phyloP scores from a whole-genome alignment of 2,329 filamentous ascomycete genomes.

The Hypoxylon sp. region DNA sequence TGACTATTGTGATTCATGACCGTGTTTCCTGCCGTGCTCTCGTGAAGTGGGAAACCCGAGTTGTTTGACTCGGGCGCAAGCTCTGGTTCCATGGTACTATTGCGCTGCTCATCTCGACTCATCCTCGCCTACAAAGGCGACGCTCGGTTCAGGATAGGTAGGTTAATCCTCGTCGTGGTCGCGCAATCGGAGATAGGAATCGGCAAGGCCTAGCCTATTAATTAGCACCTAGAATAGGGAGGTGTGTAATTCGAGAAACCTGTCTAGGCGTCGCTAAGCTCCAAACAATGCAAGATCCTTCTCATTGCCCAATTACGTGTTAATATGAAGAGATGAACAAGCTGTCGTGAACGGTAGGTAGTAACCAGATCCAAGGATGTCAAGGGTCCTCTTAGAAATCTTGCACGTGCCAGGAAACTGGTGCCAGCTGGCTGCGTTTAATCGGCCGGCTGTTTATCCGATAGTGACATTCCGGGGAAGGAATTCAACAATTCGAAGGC shows the following conservation, averaged over 20 bases:
- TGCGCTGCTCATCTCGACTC: constrained; percentile 54
- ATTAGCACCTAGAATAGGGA: constrained; percentile 3
- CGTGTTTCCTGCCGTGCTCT: constrained; percentile 40
- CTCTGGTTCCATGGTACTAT: constrained; percentile 49
- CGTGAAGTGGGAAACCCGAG: constrained; percentile 46
- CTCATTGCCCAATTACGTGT: constrained; percentile 30
- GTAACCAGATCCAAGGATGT: constrained; percentile 6
- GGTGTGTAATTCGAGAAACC: constrained; percentile 10
- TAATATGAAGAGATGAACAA: constrained; percentile 20
- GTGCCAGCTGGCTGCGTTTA: constrained; percentile 35
- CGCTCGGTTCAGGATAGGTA: constrained; percentile 28
- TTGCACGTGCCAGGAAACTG: constrained; percentile 33
- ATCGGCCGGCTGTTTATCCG: constrained; percentile 45
- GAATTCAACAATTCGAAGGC: not conserved
- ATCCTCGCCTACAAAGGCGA: constrained; percentile 52
- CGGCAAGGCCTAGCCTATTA: not conserved
- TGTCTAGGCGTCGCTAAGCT: constrained; percentile 20
- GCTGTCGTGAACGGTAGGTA: constrained; percentile 26
- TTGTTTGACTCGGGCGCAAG: constrained; percentile 47
- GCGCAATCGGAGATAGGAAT: constrained; percentile 23
- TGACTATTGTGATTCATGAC: constrained; percentile 36
- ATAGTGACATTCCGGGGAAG: constrained; percentile 41
- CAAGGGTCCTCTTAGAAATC: constrained; percentile 21
- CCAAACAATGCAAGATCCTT: constrained; percentile 16
- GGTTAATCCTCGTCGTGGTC: constrained; percentile 15